These are phyloP conservation scores for Aureobasidium namibiae DNA, from an alignment of 2,329 filamentous ascomycete species.

Conservation along the genomic window DNA sequence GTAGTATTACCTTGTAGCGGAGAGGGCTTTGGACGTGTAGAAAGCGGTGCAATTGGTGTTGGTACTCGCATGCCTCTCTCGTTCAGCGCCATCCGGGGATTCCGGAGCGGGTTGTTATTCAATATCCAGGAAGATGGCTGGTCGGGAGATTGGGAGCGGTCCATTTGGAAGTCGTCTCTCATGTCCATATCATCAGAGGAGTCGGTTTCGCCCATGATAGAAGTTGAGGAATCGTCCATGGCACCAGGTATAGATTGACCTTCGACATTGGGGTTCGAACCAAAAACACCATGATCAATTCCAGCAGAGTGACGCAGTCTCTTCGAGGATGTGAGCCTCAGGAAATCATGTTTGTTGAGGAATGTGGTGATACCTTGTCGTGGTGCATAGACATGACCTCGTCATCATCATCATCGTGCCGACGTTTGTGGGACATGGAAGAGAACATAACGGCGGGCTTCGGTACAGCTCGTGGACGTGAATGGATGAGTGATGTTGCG, in stretches of 20 bases:
- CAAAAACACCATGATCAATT: neutral
- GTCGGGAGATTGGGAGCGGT: conserved; percentile 9
- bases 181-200: conserved; percentile 13
- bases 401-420: conserved; percentile 6
- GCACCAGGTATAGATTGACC: neutral
- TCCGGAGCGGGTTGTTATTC: conserved; percentile 1
- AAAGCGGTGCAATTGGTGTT: neutral
- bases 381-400: neutral
- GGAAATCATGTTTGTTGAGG: neutral
- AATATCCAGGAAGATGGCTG: conserved; percentile 10
- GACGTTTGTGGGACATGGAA: conserved; percentile 7
- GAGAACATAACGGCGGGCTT: conserved; percentile 10
- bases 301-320: conserved; percentile 10
- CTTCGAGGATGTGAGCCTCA: neutral
- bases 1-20: neutral
- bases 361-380: conserved; percentile 7
- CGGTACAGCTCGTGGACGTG: neutral
- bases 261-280: neutral
- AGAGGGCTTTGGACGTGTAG: neutral
- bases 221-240: conserved; percentile 4
- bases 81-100: conserved; percentile 9
- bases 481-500: neutral
- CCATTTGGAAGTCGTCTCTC: neutral
- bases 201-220: conserved; percentile 10
- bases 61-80: conserved; percentile 3